Evolutionary conservation across 768 basidiomycete species (phyloP), one percentile per base, ranked within the genome.

Genomic region (Auricularia sp.): DNA sequence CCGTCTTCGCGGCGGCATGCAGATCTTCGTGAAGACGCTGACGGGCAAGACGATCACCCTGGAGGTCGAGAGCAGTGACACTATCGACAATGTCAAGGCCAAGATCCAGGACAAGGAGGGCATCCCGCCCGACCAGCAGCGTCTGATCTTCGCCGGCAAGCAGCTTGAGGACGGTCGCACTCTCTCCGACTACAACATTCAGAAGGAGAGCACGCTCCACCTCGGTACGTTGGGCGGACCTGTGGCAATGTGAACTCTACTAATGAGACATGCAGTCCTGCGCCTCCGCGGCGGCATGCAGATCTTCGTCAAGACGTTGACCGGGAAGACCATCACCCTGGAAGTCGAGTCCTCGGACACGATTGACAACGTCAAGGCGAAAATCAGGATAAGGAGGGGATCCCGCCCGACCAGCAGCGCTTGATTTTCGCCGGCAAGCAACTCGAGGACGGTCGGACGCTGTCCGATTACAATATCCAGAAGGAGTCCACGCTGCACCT

Each of bases 71-170:
- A 91, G 89, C 0, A 90, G 88, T 0, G 91, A 91, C 72, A 91
- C 89, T 47, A 91, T 91, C 69, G 90, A 91, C 73, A 91, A 91
- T 67, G 90, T 92, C 51, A 92, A 91, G 77, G 83, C 88, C 51
- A 94, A 93, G 84, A 94, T 96, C 60, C 92, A 94, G 74, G 92
- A 94, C 74, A 95, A 94, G 79, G 92, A 93, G 71, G 92, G 89
- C 0, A 91, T 90, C 36, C 88, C 88, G 43, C 87, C 89, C 2
- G 88, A 93, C 68, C 91, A 94, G 71, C 93, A 95, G 71, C 88
- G 93, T 54, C 78, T 94, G 58, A 93, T 90, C 73, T 96, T 95
- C 68, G 93, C 93, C 56, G 94, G 93, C 58, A 96, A 96, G 79
- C 93, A 96, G 71, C 78, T 95, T 11, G 94, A 96, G 74, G 94